These are phyloP conservation scores for Lactifluus hygrophoroides DNA, from an alignment of 768 basidiomycete genomes.

Conservation along the genomic window DNA sequence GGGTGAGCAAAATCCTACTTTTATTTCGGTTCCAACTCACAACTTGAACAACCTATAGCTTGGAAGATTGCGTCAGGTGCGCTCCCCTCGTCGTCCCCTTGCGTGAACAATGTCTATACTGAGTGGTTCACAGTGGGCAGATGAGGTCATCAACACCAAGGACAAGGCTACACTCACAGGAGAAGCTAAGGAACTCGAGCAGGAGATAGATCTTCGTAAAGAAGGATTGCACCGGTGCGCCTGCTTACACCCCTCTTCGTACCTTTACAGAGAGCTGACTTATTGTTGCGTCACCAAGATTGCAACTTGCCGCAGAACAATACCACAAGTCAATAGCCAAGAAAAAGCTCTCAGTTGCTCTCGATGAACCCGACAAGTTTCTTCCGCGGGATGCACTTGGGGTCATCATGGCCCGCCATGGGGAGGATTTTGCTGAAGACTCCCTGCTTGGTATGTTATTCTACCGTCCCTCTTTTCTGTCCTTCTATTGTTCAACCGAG, in stretches of 20 bases:
- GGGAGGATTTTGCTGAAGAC: conserved; percentile 30
- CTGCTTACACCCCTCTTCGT: neutral
- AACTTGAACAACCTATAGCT: conserved; percentile 35
- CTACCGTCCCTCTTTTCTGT: neutral
- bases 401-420: conserved; percentile 36
- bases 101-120: neutral
- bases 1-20: neutral
- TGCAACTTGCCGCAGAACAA: conserved; percentile 18
- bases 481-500: neutral
- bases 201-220: conserved; percentile 73
- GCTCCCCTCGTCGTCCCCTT: conserved; percentile 16
- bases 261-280: neutral
- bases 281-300: neutral
- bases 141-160: conserved; percentile 77
- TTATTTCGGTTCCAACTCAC: neutral
- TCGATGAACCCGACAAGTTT: conserved; percentile 30
- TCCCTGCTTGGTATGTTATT: conserved; percentile 15
- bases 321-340: conserved; percentile 19
- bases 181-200: conserved; percentile 74
- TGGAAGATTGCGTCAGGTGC: conserved; percentile 70
- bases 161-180: conserved; percentile 74
- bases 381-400: conserved; percentile 35
- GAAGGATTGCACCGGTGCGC: conserved; percentile 66
- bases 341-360: conserved; percentile 29
- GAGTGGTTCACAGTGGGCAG: conserved; percentile 68